Evolutionary conservation across 192 early-diverging fungal species (phyloP).

Genomic region (Coemansia asiatica): DNA sequence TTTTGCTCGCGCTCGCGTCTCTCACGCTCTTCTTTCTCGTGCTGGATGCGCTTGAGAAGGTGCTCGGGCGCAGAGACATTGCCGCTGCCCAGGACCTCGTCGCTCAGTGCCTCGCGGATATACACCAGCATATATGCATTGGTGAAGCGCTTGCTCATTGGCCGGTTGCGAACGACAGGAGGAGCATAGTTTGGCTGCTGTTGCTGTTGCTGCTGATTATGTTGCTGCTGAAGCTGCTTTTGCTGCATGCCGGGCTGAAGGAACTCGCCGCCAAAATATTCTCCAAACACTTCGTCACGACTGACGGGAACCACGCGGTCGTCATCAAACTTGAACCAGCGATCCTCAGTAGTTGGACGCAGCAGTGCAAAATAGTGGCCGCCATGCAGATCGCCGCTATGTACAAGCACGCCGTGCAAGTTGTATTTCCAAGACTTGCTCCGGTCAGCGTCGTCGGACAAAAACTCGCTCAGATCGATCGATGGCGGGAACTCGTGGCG

Average conservation of each 20-base stretch:
- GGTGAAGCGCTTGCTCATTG: slow-evolving; percentile 74
- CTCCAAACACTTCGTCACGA: slow-evolving; percentile 83
- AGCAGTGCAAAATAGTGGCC: slow-evolving; percentile 95
- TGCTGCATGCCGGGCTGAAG: slow-evolving; percentile 16
- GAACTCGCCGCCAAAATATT: slow-evolving; percentile 89
- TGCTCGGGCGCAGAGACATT: slow-evolving; percentile 80
- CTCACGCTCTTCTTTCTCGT: slow-evolving; percentile 64
- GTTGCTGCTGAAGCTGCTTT: too few relatives aligned
- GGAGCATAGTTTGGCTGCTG: slow-evolving; percentile 28
- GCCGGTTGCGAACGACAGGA: slow-evolving; percentile 49
- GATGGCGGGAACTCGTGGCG: slow-evolving; percentile 90
- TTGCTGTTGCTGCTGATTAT: neutral
- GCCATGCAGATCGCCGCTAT: slow-evolving; percentile 88
- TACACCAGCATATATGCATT: slow-evolving; percentile 99
- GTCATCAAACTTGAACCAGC: slow-evolving; percentile 95
- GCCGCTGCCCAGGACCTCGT: slow-evolving; percentile 67
- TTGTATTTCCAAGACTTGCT: slow-evolving; percentile 72
- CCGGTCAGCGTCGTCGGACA: slow-evolving; percentile 66
- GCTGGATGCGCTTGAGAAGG: slow-evolving; percentile 64
- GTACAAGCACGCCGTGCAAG: slow-evolving; percentile 94
- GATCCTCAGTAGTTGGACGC: slow-evolving; percentile 72
- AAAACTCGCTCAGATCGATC: slow-evolving; percentile 84
- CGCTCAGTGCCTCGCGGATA: slow-evolving; percentile 75
- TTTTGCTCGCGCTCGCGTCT: slow-evolving; percentile 64
- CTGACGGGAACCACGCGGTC: slow-evolving; percentile 84